Base-by-base conservation (phyloP, 331 rosid genomes). In the Spiraea crenata region DNA sequence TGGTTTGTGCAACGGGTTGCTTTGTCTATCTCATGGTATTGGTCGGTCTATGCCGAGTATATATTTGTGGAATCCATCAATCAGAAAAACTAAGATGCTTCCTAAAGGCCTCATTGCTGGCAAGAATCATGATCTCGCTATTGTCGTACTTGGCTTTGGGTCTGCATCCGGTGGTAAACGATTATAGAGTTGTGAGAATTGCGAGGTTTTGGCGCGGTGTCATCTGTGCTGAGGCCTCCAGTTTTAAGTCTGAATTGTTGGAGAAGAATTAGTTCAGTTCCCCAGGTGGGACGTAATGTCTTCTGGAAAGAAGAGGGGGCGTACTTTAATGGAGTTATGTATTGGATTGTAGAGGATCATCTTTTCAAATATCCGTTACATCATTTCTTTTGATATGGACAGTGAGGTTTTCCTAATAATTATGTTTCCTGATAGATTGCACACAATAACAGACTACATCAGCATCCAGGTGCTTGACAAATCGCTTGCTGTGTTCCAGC, bases 131-230 rank as follows among this genome's bases (percentile, higher is more conserved):
- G 1, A 15, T 46, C 2, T 0, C 2, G 9, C 49, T 15, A 3
- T 9, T 17, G 4, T 31, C 0, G 3, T 15, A 14, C 14, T 65
- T 2, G 57, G 16, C 4, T 47, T 65, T 65, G 57, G 57, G 11
- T n/a, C 15, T 46, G 11, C 13, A 14, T 3, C 7, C 0, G 31
- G 25, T n/a, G 39, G 7, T 3, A 46, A 46, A 65, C 2, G 34
- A 65, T 17, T 65, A 65, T 34, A 47, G 34, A 47, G 70, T 65
- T 65, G 70, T 65, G 44, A 31, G 9, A 37, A 15, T 46, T 15
- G 60, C 8, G 4, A 1, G 0, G 0, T 45, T 45, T 9, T 45
- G 3, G 48, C 48, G 7, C 4, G 0, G 6, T 1, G 5, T 42
- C 52, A 1, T 12, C 20, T 11, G 14, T 11, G 20, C 7, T 3